phyloP scores from a whole-genome alignment of 2,329 filamentous ascomycete species.

The Onygenales sp. region DNA sequence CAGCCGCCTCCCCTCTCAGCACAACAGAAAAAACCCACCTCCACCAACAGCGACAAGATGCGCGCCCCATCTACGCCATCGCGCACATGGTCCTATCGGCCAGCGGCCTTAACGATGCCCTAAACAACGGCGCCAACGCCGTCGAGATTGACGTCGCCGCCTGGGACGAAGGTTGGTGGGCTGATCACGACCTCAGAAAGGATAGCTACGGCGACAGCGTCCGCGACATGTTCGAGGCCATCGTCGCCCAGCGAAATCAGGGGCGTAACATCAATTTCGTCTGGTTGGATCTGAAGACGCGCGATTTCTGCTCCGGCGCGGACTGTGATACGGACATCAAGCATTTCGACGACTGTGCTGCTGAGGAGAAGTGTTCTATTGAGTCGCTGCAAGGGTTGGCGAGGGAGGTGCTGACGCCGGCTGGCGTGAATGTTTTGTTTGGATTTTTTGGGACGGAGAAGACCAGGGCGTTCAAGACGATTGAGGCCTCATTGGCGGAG shows the following conservation, averaged over 20 bases:
- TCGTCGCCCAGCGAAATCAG: slow-evolving; percentile 7
- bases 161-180: slow-evolving; percentile 11
- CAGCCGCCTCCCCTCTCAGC: no score
- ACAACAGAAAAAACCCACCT: no score
- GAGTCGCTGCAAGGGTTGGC: slow-evolving; percentile 10
- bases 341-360: background rate
- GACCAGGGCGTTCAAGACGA: slow-evolving; percentile 5
- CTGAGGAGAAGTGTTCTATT: slow-evolving; percentile 9
- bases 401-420: slow-evolving; percentile 8
- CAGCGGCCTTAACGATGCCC: slow-evolving; percentile 8
- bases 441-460: slow-evolving; percentile 9
- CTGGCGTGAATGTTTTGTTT: slow-evolving; percentile 11
- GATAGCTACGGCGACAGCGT: slow-evolving; percentile 3
- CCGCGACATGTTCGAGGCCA: slow-evolving; percentile 8
- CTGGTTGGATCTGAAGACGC: slow-evolving; percentile 17
- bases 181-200: slow-evolving; percentile 11
- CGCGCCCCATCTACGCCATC: slow-evolving; percentile 20
- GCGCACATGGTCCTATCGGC: slow-evolving; percentile 27
- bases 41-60: no score
- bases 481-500: slow-evolving; percentile 4
- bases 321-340: background rate
- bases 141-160: slow-evolving; percentile 14
- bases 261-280: slow-evolving; percentile 10
- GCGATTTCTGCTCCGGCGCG: slow-evolving; percentile 7
- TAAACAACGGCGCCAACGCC: slow-evolving; percentile 14